These are phyloP conservation scores for Trichoderma asperelloides DNA, from an alignment of 495 filamentous ascomycete species.

Conservation along the genomic window DNA sequence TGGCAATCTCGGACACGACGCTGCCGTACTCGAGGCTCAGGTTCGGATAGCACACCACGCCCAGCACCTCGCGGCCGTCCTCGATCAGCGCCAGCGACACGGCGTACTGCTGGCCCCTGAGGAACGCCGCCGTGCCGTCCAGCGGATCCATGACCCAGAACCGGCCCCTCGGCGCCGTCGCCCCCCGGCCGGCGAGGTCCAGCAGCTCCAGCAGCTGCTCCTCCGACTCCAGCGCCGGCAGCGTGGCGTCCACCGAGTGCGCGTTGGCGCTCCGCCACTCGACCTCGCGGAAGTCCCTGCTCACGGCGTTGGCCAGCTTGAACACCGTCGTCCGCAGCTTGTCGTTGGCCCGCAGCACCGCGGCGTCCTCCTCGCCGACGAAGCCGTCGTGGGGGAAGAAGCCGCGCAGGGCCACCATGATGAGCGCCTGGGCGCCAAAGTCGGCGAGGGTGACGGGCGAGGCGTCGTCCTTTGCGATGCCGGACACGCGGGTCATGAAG, in stretches of 20 bases:
- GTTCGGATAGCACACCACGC: conserved; percentile 51
- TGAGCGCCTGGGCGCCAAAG: conserved; percentile 47
- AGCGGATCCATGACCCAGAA: conserved; percentile 55
- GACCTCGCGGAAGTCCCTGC: conserved; percentile 9
- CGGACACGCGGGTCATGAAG: conserved; percentile 36
- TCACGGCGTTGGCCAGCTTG: conserved; percentile 28
- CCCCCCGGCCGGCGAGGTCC: conserved; percentile 35
- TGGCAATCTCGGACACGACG: conserved; percentile 36
- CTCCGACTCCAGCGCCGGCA: conserved; percentile 27
- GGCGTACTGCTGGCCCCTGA: conserved; percentile 49
- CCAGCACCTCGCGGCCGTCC: conserved; percentile 43
- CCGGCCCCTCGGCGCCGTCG: conserved; percentile 28
- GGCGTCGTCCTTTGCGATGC: conserved; percentile 41
- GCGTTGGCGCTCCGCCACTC: conserved; percentile 29
- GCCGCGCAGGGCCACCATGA: conserved; percentile 43
- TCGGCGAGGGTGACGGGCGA: conserved; percentile 50
- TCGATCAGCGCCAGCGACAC: conserved; percentile 46
- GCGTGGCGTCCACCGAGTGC: conserved; percentile 20
- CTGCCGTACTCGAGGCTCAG: conserved; percentile 25
- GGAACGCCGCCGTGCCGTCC: conserved; percentile 51
- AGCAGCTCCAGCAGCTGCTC: conserved; percentile 42
- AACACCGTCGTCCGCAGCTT: conserved; percentile 39
- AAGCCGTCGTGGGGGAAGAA: conserved; percentile 43
- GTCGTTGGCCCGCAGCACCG: conserved; percentile 34
- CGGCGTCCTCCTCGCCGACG: conserved; percentile 46